Conservation (phyloP, 2,329 filamentous ascomycete genomes). For the Rhytidhysteron rufulum region DNA sequence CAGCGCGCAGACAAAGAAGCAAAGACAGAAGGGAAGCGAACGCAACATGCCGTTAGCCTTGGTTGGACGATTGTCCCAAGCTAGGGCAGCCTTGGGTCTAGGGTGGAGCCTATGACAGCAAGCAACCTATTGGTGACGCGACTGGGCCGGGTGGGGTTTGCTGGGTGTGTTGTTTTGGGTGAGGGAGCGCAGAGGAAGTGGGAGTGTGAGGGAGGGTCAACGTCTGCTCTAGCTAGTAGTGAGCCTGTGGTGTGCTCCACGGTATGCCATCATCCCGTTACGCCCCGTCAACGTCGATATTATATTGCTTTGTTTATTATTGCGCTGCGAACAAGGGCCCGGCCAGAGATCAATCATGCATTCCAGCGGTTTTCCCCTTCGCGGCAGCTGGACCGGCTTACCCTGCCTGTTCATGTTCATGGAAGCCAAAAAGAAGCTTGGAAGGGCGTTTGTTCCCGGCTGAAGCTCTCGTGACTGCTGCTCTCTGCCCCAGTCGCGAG, state of each 20-base stretch:
- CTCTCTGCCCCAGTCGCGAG: too few relatives aligned
- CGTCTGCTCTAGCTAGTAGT: too few relatives aligned
- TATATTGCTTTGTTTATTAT: neutral
- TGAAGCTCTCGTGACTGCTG: too few relatives aligned
- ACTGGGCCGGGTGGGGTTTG: neutral
- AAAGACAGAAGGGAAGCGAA: neutral
- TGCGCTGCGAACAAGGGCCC: neutral
- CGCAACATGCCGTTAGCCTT: conserved; percentile 4
- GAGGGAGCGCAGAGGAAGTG: too few relatives aligned
- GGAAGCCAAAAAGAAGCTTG: too few relatives aligned
- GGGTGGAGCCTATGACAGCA: neutral
- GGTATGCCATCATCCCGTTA: conserved; percentile 1
- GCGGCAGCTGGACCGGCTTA: too few relatives aligned
- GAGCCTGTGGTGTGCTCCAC: neutral
- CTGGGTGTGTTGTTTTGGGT: neutral
- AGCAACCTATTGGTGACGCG: neutral
- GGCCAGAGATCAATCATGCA: too few relatives aligned
- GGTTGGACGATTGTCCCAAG: neutral
- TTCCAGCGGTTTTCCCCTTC: too few relatives aligned
- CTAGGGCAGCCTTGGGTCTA: neutral
- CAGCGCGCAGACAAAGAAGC: neutral
- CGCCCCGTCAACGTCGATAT: too few relatives aligned
- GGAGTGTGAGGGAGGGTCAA: too few relatives aligned
- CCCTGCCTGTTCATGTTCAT: too few relatives aligned
- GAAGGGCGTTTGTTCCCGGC: too few relatives aligned